Evolutionary conservation across 768 basidiomycete genomes (phyloP), one percentile per base, ranked within the genome.

Genomic region (Tricholoma terreum): DNA sequence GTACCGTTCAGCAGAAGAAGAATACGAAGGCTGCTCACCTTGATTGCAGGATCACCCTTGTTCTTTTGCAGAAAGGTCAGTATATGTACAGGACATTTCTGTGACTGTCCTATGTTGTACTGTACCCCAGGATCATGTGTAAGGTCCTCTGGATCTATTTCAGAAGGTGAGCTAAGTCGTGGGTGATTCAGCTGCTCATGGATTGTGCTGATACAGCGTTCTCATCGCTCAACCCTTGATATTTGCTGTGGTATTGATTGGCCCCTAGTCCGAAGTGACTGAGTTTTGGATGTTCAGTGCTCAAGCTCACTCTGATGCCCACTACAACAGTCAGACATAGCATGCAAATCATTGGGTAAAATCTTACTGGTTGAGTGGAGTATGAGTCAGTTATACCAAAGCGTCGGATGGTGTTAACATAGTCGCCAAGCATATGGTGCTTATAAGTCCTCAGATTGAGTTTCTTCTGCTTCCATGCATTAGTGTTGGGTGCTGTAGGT

Each of bases 211-310:
- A 7, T 12, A 10, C 8, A 14, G 19, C 19, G 40, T 52, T 1
- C 46, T 57, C 7, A 9, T 1, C 14, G 42, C n/a, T 10, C 49
- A 49, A 24, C 52, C 46, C 1, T 11, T 42, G 11, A 46, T 50
- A 7, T 59, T 51, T 21, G 56, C 1, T 10, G 53, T 24, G 5
- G 40, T 49, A 42, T 46, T 24, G 11, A 43, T 34, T 35, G 31
- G 5, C 62, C 53, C 2, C 57, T 75, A 0, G 69, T 73, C 0
- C 65, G 35, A 10, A 24, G 48, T 49, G 53, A 61, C 27, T 53
- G 17, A 6, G 34, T 46, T 49, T 61, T 61, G 27, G 53, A 27
- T 15, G 30, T 57, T 19, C 57, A 34, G 52, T 61, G 60, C 49
- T 61, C 60, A 21, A 61, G 58, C 57, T 19, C 60, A 53, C 60